Evolutionary conservation across 345 rosid species (phyloP), one percentile per base, ranked within the genome.

Genomic region (Pistacia atlantica): DNA sequence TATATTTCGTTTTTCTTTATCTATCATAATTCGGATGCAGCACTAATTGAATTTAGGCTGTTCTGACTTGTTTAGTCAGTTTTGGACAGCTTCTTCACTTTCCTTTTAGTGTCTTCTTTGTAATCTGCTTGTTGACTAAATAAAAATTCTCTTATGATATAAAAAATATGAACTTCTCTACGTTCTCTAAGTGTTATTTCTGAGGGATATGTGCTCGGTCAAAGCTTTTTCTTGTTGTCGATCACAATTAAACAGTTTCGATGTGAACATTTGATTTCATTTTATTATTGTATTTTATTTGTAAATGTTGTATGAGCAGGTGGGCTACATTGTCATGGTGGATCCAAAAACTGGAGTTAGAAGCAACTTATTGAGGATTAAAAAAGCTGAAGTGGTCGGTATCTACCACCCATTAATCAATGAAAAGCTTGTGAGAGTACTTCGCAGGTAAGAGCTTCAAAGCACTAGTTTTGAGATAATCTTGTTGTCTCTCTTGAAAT

Each of bases 301-400:
- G 35, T 46, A 46, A 22, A 59, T 74, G 68, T n/a, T 77, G 56
- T 58, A 55, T n/a, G 13, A 83, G 75, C 86, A 93, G 99, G 99
- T 86, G 71, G 99, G 99, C 69, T 96, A 93, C 84, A 88, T 93
- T 68, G 94, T 93, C 66, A 91, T 92, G 98, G 83, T 86, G 69
- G 97, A 96, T 76, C 92, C 85, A 74, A 77, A 64, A 17, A 86
- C 93, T 18, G 92, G 97, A 6, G 31, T 38, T 71, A 87, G 92
- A 86, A 86, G 54, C 75, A 87, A 83, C 72, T 78, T 93, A 16
- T 76, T 92, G 78, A 88, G 99, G 79, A 88, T 96, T 86, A 90
- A 83, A 74, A 91, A 92, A 45, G 97, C 98, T 67, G 79, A 60
- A 48, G 93, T 93, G n/a, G 97, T 86, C 3, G 99, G 97, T 4